Evolutionary conservation across 345 rosid species (phyloP).

Genomic region (Melaleuca quinquenervia): DNA sequence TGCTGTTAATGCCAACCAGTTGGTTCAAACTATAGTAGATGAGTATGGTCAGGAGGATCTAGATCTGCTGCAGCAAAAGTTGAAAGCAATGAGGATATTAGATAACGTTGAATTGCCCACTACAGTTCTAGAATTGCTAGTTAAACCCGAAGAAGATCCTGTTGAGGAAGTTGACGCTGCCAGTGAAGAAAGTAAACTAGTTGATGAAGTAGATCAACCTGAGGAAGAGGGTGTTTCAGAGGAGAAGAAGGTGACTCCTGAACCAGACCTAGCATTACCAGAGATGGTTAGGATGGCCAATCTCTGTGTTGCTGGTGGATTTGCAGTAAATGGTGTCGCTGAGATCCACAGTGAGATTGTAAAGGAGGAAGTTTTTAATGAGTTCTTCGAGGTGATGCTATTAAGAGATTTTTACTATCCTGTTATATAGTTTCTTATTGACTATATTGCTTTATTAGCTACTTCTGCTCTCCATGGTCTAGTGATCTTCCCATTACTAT

Average conservation of each 20-base stretch:
- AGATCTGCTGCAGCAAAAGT: slow-evolving; percentile 23
- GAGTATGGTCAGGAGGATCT: slow-evolving; percentile 29
- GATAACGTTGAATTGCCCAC: slow-evolving; percentile 32
- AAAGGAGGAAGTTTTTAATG: slow-evolving; percentile 39
- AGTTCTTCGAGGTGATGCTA: slow-evolving; percentile 22
- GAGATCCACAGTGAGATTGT: slow-evolving; percentile 49
- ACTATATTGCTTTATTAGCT: not conserved
- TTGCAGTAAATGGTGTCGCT: slow-evolving; percentile 40
- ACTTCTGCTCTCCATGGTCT: not conserved
- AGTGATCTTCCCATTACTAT: not conserved
- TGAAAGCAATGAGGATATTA: slow-evolving; percentile 38
- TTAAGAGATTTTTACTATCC: not conserved
- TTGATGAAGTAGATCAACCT: slow-evolving; percentile 5
- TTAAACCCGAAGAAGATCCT: slow-evolving; percentile 8
- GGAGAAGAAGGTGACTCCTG: slow-evolving; percentile 5
- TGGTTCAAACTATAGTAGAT: slow-evolving; percentile 24
- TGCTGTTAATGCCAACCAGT: slow-evolving; percentile 5
- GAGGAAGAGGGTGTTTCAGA: slow-evolving; percentile 3
- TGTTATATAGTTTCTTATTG: not conserved
- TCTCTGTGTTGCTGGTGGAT: slow-evolving; percentile 32
- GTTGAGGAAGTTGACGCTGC: slow-evolving; percentile 4
- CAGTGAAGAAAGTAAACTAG: slow-evolving; percentile 5
- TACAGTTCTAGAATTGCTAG: slow-evolving; percentile 16
- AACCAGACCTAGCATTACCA: slow-evolving; percentile 21
- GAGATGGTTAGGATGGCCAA: slow-evolving; percentile 39